Percentiles rank a stretch among this genome's conserved stretches.
These are phyloP conservation scores for Delphinella strobiligena DNA, from an alignment of 2,329 filamentous ascomycete species.

Conservation along the genomic window DNA sequence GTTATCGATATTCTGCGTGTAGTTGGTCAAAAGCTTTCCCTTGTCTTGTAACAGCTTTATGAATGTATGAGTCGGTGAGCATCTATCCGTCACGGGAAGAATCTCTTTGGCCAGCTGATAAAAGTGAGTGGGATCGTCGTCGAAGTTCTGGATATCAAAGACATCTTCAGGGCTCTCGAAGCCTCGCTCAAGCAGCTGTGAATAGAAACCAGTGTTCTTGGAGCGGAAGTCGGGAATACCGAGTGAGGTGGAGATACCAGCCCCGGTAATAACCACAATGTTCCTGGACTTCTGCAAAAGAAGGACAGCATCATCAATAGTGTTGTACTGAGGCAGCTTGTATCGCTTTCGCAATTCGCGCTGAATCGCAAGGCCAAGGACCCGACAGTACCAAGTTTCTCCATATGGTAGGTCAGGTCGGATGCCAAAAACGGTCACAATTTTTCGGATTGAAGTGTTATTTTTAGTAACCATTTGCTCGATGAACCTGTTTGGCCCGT, in stretches of 20 bases:
- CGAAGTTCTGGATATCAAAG: constrained; percentile 82
- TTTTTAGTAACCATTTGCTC: constrained; percentile 57
- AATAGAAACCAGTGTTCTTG: constrained; percentile 83
- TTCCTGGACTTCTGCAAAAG: constrained; percentile 65
- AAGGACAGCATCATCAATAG: constrained; percentile 72
- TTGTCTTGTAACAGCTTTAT: constrained; percentile 80
- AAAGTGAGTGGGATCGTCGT: constrained; percentile 73
- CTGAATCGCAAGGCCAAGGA: constrained; percentile 66
- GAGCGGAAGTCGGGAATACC: constrained; percentile 96
- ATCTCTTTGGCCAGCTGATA: constrained; percentile 88
- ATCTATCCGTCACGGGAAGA: constrained; percentile 60
- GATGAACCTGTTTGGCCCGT: constrained; percentile 71
- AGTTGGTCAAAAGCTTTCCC: constrained; percentile 86
- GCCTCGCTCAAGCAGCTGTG: constrained; percentile 67
- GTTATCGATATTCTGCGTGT: constrained; percentile 98
- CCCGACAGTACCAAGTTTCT: constrained; percentile 54
- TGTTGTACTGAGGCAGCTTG: constrained; percentile 71
- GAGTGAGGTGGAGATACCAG: constrained; percentile 90
- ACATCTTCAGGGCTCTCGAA: constrained; percentile 82
- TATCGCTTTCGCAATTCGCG: constrained; percentile 71
- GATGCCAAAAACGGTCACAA: constrained; percentile 78
- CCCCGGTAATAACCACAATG: constrained; percentile 88
- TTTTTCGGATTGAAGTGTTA: constrained; percentile 63
- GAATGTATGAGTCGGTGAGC: constrained; percentile 87
- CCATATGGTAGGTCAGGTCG: constrained; percentile 61